Evolutionary conservation across 108 stramenopile species (phyloP), one percentile per base, ranked within the genome.

Genomic region (Seminavis robusta): DNA sequence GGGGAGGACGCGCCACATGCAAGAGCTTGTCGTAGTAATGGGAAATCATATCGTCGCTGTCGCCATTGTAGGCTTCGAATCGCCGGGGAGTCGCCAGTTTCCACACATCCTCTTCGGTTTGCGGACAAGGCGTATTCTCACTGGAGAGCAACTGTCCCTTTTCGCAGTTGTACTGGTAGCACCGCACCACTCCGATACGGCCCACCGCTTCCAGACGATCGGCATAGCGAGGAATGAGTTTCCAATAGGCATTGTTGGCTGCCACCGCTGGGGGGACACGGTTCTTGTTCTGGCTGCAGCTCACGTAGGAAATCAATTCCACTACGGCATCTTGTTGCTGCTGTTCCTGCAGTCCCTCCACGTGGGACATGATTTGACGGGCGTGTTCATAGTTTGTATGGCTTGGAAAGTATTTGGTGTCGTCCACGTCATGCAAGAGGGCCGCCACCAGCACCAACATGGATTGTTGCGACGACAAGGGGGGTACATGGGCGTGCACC

Each of bases 21-120:
- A 83, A 56, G 1, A 88, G 63, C 52, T 88, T 88, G 61, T 88
- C 86, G 54, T 83, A 88, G 43, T 83, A 83, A 59, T 88, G 86
- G 1, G 79, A 75, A 21, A 83, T 81, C 82, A 88, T 88, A 48
- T 77, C 76, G 2, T 46, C 43, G 45, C 59, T 60, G 11, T 26
- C 4, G 23, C 52, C 61, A 33, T 65, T 57, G 42, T 88, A 83
- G 4, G 36, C 56, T 48, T 76, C 63, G 57, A 83, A 79, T 31
- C 80, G 69, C 34, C 79, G 53, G 4, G 80, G 77, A 3, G 52
- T 69, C 15, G 70, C 73, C 21, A 59, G 61, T 15, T 52, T 32
- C 78, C 80, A 87, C 9, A 87, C 36, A 50, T 87, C 76, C 26
- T 75, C 62, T 17, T 31, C 55, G n/a, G 71, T 63, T 15, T 23